A percentile compares a stretch with the other conserved stretches of the same genome.
These are phyloP conservation scores for Entomortierella parvispora DNA, from an alignment of 192 early-diverging fungal species.

Conservation along the genomic window DNA sequence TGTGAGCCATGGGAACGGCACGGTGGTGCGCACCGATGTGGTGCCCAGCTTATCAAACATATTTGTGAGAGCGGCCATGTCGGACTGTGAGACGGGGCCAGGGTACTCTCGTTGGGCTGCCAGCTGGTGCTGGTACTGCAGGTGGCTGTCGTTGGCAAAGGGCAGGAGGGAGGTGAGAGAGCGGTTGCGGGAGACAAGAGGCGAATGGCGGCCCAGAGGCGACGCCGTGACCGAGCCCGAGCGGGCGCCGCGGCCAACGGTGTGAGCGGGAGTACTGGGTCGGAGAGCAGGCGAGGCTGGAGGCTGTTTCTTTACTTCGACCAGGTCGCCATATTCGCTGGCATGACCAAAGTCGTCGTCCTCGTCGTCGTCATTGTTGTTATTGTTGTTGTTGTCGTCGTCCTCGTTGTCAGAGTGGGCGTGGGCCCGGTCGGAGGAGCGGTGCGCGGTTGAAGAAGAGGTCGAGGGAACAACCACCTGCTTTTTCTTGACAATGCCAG, in stretches of 20 bases:
- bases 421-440: constrained; percentile 6
- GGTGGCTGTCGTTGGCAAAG: constrained; percentile 23
- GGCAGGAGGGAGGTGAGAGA: constrained; percentile 36
- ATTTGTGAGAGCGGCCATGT: constrained; percentile 32
- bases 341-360: constrained; percentile 13
- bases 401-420: constrained; percentile 21
- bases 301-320: constrained; percentile 44
- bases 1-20: constrained; percentile 49
- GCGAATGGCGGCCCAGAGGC: constrained; percentile 27
- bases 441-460: not conserved
- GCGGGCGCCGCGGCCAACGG: constrained; percentile 20
- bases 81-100: constrained; percentile 12
- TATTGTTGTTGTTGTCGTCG: constrained; percentile 25
- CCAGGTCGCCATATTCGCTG: constrained; percentile 14
- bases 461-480: constrained; percentile 9
- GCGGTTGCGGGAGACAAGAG: constrained; percentile 46
- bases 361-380: constrained; percentile 16
- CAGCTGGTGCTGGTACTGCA: constrained; percentile 11
- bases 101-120: constrained; percentile 14
- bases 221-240: constrained; percentile 20
- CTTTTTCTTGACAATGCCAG: constrained; percentile 59
- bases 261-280: constrained; percentile 10
- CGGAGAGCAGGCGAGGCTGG: constrained; percentile 30
- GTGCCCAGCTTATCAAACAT: constrained; percentile 47
- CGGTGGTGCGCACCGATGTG: constrained; percentile 42